phyloP scores from a whole-genome alignment of 2,329 filamentous ascomycete genomes.

The Neospermospora avenae region DNA sequence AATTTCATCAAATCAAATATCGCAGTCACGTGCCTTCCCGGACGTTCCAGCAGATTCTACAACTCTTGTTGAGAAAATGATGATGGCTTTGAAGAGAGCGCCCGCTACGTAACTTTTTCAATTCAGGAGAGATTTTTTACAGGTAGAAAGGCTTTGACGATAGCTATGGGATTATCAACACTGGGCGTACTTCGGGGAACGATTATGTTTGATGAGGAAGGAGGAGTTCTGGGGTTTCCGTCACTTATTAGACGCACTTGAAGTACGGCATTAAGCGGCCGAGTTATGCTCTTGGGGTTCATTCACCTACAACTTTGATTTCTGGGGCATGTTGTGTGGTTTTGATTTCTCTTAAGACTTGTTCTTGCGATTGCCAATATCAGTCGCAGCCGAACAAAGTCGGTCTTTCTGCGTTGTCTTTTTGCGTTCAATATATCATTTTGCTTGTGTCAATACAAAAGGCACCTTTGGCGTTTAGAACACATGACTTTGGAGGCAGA shows the following conservation, averaged over 20 bases:
- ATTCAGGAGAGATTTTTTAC: neutral
- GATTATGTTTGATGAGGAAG: neutral
- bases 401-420: neutral
- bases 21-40: slow-evolving; percentile 25
- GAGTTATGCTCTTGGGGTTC: neutral
- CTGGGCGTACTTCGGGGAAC: neutral
- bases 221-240: neutral
- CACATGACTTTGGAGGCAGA: neutral
- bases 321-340: neutral
- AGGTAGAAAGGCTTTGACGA: slow-evolving; percentile 7
- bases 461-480: neutral
- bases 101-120: neutral
- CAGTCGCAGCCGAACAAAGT: neutral
- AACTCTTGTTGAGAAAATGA: slow-evolving; percentile 50
- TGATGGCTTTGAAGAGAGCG: slow-evolving; percentile 46
- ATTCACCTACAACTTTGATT: neutral
- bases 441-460: neutral
- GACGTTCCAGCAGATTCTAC: slow-evolving; percentile 35
- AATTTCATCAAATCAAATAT: neutral
- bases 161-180: neutral
- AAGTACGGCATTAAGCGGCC: neutral
- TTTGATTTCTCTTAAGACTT: neutral
- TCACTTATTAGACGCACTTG: neutral
- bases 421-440: neutral
- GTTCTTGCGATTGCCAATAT: neutral